Percentiles rank a stretch among this genome's conserved stretches.
Evolutionary conservation across 73 alveolate species (phyloP).

Genomic region (Paramecium pentaurelia): DNA sequence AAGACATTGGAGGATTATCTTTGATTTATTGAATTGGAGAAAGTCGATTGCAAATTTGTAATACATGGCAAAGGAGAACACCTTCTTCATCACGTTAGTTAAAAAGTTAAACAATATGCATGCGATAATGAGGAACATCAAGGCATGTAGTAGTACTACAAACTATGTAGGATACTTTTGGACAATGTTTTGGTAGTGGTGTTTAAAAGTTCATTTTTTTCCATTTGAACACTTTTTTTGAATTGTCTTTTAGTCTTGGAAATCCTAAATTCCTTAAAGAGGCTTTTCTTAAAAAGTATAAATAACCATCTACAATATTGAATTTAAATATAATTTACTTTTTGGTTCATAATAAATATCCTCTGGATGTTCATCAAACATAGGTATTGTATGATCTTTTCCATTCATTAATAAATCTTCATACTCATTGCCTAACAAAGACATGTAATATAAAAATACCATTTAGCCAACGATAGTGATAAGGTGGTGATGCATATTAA

Average conservation of each 20-base stretch:
- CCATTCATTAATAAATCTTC: background rate
- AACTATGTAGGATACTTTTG: constrained; percentile 1
- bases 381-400: background rate
- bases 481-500: background rate
- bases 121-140: background rate
- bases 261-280: background rate
- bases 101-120: constrained; percentile 21
- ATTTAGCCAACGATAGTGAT: background rate
- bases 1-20: background rate
- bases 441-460: background rate
- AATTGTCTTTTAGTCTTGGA: background rate
- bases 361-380: background rate
- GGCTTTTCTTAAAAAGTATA: background rate
- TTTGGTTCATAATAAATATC: background rate
- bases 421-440: background rate
- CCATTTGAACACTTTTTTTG: constrained; percentile 18
- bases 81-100: constrained; percentile 21
- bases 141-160: background rate
- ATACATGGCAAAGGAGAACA: background rate
- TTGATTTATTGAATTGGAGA: background rate
- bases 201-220: constrained; percentile 17
- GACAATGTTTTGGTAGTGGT: background rate
- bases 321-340: background rate
- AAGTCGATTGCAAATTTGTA: background rate
- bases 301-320: background rate